Evolutionary conservation across 805 yeast species (phyloP).

Genomic region (Starmerella riodocensis): DNA sequence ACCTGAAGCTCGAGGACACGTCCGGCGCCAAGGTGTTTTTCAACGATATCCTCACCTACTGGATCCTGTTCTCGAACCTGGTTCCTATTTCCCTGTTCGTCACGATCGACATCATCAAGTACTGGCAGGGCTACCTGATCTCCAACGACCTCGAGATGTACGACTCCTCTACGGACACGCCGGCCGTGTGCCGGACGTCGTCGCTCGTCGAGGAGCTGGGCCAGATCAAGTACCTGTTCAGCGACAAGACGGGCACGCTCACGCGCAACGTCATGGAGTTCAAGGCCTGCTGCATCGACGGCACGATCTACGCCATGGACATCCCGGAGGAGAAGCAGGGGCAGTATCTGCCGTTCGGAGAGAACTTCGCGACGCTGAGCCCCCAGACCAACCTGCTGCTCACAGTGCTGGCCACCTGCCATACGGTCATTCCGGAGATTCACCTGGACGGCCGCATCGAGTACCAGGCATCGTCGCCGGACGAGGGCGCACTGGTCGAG

Average conservation of each 20-base stretch:
- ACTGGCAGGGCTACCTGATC: constrained; percentile 87
- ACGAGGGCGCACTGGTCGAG: constrained; percentile 95
- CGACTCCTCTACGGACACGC: constrained; percentile 75
- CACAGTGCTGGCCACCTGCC: constrained; percentile 79
- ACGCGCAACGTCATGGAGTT: constrained; percentile 96
- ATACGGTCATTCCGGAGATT: constrained; percentile 91
- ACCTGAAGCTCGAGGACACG: constrained; percentile 55
- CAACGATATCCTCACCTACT: constrained; percentile 75
- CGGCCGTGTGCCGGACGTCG: constrained; percentile 89
- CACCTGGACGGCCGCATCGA: constrained; percentile 43
- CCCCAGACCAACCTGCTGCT: constrained; percentile 41
- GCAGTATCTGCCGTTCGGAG: constrained; percentile 48
- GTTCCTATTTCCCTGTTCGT: constrained; percentile 97
- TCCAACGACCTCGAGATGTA: constrained; percentile 92
- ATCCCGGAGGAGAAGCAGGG: constrained; percentile 86
- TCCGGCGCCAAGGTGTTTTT: constrained; percentile 63
- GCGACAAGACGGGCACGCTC: constrained; percentile 95
- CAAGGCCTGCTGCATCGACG: constrained; percentile 85
- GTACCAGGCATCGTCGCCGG: constrained; percentile 98
- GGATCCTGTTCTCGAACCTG: constrained; percentile 91
- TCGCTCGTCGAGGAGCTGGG: constrained; percentile 94
- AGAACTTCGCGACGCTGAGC: constrained; percentile 26
- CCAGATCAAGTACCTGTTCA: constrained; percentile 88
- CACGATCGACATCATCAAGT: constrained; percentile 89
- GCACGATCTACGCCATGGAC: constrained; percentile 70